Evolutionary conservation across 805 yeast genomes (phyloP).

Genomic region (Hanseniaspora valbyensis): DNA sequence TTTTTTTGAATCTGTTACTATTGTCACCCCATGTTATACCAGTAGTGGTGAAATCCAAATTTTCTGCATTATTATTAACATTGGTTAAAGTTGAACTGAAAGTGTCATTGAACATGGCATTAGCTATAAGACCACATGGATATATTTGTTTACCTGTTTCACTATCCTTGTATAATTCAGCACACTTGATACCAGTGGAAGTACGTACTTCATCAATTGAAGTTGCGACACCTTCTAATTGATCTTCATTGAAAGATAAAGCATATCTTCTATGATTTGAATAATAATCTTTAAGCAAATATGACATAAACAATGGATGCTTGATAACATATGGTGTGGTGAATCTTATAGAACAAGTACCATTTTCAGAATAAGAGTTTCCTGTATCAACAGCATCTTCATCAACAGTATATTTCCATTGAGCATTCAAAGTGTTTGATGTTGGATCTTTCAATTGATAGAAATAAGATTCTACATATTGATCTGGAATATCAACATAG

Average conservation of each 20-base stretch:
- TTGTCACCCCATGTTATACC: conserved; percentile 85
- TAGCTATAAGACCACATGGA: conserved; percentile 94
- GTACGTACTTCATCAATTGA: conserved; percentile 40
- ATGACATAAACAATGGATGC: conserved; percentile 66
- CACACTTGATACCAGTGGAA: conserved; percentile 44
- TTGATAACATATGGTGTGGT: conserved; percentile 59
- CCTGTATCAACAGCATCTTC: conserved; percentile 22
- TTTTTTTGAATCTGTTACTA: conserved; percentile 55
- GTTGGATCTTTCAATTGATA: conserved; percentile 27
- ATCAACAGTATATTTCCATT: conserved; percentile 50
- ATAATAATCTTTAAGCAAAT: conserved; percentile 75
- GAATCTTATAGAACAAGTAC: conserved; percentile 63
- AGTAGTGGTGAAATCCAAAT: conserved; percentile 33
- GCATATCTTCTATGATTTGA: conserved; percentile 95
- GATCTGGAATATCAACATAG: conserved; percentile 45
- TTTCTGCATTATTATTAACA: conserved; percentile 17
- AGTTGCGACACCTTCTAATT: conserved; percentile 67
- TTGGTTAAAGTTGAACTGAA: conserved; percentile 35
- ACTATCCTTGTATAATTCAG: conserved; percentile 44
- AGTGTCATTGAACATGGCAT: conserved; percentile 84
- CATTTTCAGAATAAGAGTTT: conserved; percentile 36
- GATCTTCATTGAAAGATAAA: conserved; percentile 73
- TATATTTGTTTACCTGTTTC: conserved; percentile 53
- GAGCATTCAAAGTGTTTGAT: conserved; percentile 35
- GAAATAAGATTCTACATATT: conserved; percentile 50